A percentile compares a stretch with the other conserved stretches of the same genome.
Evolutionary conservation across 1,284 basidiomycete species (phyloP).

Genomic region (Mycosarcoma maydis): DNA sequence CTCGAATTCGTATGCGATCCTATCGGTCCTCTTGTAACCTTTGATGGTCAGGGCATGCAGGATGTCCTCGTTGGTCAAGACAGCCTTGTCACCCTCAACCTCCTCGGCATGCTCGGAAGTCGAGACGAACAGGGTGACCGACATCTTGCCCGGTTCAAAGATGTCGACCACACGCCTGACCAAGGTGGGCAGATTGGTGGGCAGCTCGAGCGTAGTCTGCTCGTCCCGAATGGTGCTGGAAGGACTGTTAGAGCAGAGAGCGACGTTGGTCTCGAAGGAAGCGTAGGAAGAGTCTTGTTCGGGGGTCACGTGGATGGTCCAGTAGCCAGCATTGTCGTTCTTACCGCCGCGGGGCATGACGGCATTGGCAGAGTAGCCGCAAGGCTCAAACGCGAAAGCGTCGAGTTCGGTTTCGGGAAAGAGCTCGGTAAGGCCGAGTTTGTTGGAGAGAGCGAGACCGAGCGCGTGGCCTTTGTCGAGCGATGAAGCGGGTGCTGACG

Average conservation of each 20-base stretch:
- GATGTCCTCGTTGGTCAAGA: slow-evolving; percentile 59
- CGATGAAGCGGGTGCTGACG: slow-evolving; percentile 4
- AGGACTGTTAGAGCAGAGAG: slow-evolving; percentile 71
- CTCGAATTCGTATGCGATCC: slow-evolving; percentile 97
- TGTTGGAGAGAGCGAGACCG: slow-evolving; percentile 76
- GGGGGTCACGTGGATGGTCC: slow-evolving; percentile 98
- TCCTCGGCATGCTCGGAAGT: slow-evolving; percentile 69
- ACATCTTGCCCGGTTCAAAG: slow-evolving; percentile 88
- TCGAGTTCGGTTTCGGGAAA: slow-evolving; percentile 88
- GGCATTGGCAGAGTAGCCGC: slow-evolving; percentile 96
- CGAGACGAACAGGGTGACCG: slow-evolving; percentile 91
- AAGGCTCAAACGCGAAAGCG: slow-evolving; percentile 92
- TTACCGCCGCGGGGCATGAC: slow-evolving; percentile 68
- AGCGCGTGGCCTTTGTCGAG: slow-evolving; percentile 71
- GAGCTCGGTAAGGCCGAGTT: slow-evolving; percentile 83
- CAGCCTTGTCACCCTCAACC: slow-evolving; percentile 25
- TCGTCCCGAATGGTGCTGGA: background rate
- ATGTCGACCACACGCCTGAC: slow-evolving; percentile 88
- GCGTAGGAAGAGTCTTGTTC: slow-evolving; percentile 98
- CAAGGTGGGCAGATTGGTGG: slow-evolving; percentile 74
- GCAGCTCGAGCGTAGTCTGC: slow-evolving; percentile 22
- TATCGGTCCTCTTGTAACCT: slow-evolving; percentile 78
- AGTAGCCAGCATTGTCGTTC: slow-evolving; percentile 73
- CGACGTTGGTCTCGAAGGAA: slow-evolving; percentile 98
- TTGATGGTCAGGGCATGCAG: slow-evolving; percentile 54